Evolutionary conservation across 495 filamentous ascomycete species (phyloP).

Genomic region (Podospora sp.): DNA sequence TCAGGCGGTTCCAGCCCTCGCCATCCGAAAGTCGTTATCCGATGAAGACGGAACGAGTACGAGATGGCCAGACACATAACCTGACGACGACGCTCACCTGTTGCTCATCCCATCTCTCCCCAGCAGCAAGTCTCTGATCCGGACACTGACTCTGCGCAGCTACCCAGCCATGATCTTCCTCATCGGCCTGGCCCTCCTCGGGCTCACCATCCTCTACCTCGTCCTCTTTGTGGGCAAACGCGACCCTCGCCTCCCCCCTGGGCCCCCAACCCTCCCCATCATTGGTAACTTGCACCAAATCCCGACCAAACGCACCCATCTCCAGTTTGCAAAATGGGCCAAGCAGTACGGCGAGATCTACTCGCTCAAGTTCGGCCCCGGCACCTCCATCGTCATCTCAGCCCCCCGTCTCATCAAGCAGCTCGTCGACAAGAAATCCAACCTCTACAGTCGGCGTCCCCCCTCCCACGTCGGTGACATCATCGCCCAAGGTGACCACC

Average conservation of each 20-base stretch:
- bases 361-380: constrained; percentile 37
- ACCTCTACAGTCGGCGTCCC: constrained; percentile 47
- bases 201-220: constrained; percentile 19
- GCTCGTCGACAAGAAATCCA: constrained; percentile 35
- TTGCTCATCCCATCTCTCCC: background rate
- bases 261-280: constrained; percentile 32
- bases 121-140: background rate
- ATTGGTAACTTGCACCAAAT: constrained; percentile 39
- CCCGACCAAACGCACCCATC: constrained; percentile 27
- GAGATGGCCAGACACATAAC: background rate
- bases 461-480: constrained; percentile 46
- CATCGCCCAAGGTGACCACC: constrained; percentile 47
- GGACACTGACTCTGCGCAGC: background rate
- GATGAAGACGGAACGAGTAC: background rate
- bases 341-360: constrained; percentile 37
- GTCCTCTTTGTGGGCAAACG: constrained; percentile 23
- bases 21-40: background rate
- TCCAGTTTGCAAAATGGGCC: constrained; percentile 37
- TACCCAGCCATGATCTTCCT: constrained; percentile 17
- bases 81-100: background rate
- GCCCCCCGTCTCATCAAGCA: constrained; percentile 33
- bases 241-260: constrained; percentile 25
- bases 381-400: constrained; percentile 30
- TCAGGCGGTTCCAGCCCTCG: background rate
- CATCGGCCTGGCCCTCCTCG: constrained; percentile 21